Evolutionary conservation across 176 grass and related monocot species (phyloP).

Genomic region (Eragrostis nindensis): DNA sequence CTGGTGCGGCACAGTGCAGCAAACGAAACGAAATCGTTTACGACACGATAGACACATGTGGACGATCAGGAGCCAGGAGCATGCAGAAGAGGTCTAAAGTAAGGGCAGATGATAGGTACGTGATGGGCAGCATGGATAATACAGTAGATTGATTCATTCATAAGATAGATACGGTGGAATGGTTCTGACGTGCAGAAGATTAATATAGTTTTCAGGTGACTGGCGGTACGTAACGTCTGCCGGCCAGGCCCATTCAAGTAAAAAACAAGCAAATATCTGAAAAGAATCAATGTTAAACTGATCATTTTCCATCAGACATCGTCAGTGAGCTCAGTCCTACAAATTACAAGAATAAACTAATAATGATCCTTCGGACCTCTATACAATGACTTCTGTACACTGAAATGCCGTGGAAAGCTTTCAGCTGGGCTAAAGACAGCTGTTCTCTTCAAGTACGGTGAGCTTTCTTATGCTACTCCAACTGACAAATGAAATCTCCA

Average conservation of each 20-base stretch:
- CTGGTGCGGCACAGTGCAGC: conserved; percentile 7
- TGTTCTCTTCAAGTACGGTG: conserved; percentile 3
- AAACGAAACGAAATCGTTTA: not conserved
- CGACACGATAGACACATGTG: not conserved
- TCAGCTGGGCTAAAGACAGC: conserved; percentile 17
- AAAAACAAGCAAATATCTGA: not conserved
- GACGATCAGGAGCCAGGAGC: not conserved
- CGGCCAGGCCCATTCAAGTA: not conserved
- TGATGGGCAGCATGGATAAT: not conserved
- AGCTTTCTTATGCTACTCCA: conserved; percentile 27
- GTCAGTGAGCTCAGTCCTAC: conserved; percentile 14
- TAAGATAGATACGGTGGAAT: too few relatives aligned
- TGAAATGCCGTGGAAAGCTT: conserved; percentile 17
- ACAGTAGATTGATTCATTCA: too few relatives aligned
- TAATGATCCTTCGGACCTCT: conserved; percentile 22
- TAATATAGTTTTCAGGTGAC: too few relatives aligned
- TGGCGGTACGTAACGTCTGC: too few relatives aligned
- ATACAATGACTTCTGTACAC: conserved; percentile 43
- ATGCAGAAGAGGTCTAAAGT: not conserved
- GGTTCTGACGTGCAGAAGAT: too few relatives aligned
- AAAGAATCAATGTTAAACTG: not conserved
- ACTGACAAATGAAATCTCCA: conserved; percentile 41
- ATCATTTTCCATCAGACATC: not conserved
- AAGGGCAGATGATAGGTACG: conserved; percentile 2
- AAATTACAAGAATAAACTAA: conserved; percentile 30